Base-by-base conservation (phyloP, 768 basidiomycete species). In the Tylopilus subfusipes region DNA sequence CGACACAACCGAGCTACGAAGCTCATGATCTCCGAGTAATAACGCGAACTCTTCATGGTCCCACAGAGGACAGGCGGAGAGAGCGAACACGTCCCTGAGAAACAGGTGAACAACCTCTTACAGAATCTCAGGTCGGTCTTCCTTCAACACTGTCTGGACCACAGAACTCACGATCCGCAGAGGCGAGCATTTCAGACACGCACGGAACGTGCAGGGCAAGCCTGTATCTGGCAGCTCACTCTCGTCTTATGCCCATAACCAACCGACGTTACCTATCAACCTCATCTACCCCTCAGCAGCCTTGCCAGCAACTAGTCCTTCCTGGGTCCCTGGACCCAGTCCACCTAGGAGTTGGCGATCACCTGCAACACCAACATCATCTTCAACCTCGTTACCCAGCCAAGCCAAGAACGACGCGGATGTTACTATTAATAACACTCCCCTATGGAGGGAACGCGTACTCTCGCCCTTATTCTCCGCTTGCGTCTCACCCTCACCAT, bases 171-270 rank as follows among this genome's bases (percentile, higher is more conserved):
- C 13, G 33, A 4, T 47, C 39, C 29, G 4, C 54, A 89, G 87
- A 64, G 87, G 85, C 11, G 88, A 90, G 65, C 83, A 89, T 40
- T 88, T 84, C 54, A 77, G 86, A 50, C 88, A 80, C 56, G 61
- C 72, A 33, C 84, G 82, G 54, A 90, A 90, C 63, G 57, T 79
- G 7, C 75, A 64, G 52, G 62, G 69, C 27, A 64, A 62, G 25
- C 57, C 61, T 7, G 58, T 34, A 18, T 59, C 60, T 8, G 57
- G 47, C 52, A 38, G 48, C 45, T 52, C 57, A 21, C 65, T 54
- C 55, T 66, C 55, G 56, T 55, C 55, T 24, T 58, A 59, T 52
- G 51, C 59, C 42, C 65, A 75, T 57, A 78, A 75, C 62, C 65
- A 73, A 30, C 79, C 79, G 13, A 77, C 78, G 3, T 70, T 84